Base-by-base conservation (phyloP, 495 filamentous ascomycete species). In the Venustampulla echinocandica region DNA sequence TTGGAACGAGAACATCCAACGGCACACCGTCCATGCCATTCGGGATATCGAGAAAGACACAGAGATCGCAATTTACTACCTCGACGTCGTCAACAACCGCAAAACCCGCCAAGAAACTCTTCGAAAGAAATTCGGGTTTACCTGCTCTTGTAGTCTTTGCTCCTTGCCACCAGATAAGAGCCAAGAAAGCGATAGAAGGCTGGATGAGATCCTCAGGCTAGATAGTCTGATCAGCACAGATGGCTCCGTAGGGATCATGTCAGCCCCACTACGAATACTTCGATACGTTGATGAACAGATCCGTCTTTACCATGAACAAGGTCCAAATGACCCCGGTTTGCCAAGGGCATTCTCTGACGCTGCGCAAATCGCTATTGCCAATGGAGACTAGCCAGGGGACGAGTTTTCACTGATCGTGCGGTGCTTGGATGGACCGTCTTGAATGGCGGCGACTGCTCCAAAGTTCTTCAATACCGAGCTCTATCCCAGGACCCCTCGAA, bases 1-100 rank as follows among this genome's bases (percentile, higher is more conserved):
- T 18, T 68, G 64, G 64, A 68, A 68, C 36, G 27, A 54, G 19
- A 53, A 46, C 6, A 51, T 66, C 50, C 45, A 55, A 20, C 47
- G 42, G 23, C 50, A 54, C 22, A 68, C 60, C 13, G 49, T 66
- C 17, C 62, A 66, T 54, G 64, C 64, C 21, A 10, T 65, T 10
- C 48, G 49, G 25, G 57, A 64, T 19, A 61, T 64, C 23, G 36
- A 57, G 2, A 24, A 59, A 41, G 64, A 61, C 6, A 57, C 63
- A 50, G 64, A 67, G 48, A 61, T 67, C 47, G 64, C 61, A 6
- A 60, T 67, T 33, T 54, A 30, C 34, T 67, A 67, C 44, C 42
- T 67, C 7, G 41, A 15, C 23, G 18, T 20, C 20, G 43, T 44
- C 32, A 52, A 46, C 19, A 49, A 42, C 34, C 53, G 55, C 37